Evolutionary conservation across 1,284 basidiomycete species (phyloP).

Genomic region (Termitomyces sp.): DNA sequence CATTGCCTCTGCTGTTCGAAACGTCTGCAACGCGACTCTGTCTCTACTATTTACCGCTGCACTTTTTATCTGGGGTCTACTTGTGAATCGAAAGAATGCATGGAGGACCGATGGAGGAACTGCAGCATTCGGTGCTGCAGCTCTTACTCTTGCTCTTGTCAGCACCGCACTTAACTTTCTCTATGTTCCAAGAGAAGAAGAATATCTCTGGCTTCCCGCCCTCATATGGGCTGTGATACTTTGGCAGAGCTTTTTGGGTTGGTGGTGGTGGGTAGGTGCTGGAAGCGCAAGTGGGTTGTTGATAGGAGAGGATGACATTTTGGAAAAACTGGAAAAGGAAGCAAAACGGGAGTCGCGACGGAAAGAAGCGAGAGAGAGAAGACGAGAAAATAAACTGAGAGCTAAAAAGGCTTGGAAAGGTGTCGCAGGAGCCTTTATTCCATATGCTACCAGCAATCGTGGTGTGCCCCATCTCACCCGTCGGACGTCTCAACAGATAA

Average conservation of each 20-base stretch:
- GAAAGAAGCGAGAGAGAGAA: slow-evolving; percentile 36
- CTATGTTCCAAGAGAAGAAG: slow-evolving; percentile 76
- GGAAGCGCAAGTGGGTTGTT: slow-evolving; percentile 56
- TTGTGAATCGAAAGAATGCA: slow-evolving; percentile 86
- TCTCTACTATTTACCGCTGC: slow-evolving; percentile 89
- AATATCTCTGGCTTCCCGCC: slow-evolving; percentile 81
- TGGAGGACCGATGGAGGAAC: slow-evolving; percentile 97
- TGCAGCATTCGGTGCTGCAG: slow-evolving; percentile 85
- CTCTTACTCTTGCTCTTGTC: slow-evolving; percentile 71
- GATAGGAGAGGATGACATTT: slow-evolving; percentile 34
- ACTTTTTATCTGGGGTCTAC: slow-evolving; percentile 89
- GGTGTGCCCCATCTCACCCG: background rate
- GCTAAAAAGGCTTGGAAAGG: slow-evolving; percentile 51
- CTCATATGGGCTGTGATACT: slow-evolving; percentile 84
- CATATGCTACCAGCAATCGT: slow-evolving; percentile 4
- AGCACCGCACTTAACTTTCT: slow-evolving; percentile 83
- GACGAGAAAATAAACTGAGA: slow-evolving; percentile 40
- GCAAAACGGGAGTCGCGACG: slow-evolving; percentile 54
- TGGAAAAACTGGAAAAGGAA: slow-evolving; percentile 52
- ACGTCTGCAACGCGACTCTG: slow-evolving; percentile 93
- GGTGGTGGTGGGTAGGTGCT: slow-evolving; percentile 98
- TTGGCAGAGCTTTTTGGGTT: slow-evolving; percentile 89
- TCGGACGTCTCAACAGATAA: slow-evolving; percentile 6
- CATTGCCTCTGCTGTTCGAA: slow-evolving; percentile 78
- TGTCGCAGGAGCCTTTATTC: slow-evolving; percentile 42